phyloP scores from a whole-genome alignment of 805 yeast species.

The Ogataea degrootiae region DNA sequence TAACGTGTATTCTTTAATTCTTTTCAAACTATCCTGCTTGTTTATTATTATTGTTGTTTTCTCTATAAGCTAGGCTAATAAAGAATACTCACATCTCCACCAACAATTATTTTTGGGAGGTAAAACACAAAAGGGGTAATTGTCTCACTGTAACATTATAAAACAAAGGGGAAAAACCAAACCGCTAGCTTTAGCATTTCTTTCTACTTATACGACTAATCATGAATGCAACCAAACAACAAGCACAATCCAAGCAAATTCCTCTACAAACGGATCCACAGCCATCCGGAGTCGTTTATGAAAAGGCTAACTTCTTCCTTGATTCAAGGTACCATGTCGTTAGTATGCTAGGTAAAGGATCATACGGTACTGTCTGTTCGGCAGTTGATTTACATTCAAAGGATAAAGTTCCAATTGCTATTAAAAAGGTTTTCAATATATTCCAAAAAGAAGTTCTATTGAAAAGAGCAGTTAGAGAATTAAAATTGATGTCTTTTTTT shows the following conservation, averaged over 20 bases:
- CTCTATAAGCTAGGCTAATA: no score
- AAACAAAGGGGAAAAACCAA: no score
- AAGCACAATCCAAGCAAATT: constrained; percentile 3
- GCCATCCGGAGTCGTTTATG: constrained; percentile 33
- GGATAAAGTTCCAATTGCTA: constrained; percentile 49
- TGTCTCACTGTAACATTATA: no score
- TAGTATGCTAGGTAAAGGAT: constrained; percentile 70
- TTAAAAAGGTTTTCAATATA: constrained; percentile 74
- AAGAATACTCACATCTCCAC: no score
- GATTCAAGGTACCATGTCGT: constrained; percentile 56
- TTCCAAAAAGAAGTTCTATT: constrained; percentile 62
- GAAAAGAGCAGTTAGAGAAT: constrained; percentile 78
- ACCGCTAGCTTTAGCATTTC: no score
- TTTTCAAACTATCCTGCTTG: no score
- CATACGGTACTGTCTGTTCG: constrained; percentile 82
- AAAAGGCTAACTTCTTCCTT: constrained; percentile 56
- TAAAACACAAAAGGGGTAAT: no score
- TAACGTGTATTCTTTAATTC: no score
- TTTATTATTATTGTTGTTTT: no score
- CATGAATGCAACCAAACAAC: neutral
- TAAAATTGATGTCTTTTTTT: constrained; percentile 74
- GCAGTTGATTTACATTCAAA: constrained; percentile 51
- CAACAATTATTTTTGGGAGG: no score
- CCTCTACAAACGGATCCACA: constrained; percentile 9
- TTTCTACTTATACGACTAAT: no score